These are phyloP conservation scores for Rhizophagus prolifer DNA, from an alignment of 192 early-diverging fungal species.

Conservation along the genomic window DNA sequence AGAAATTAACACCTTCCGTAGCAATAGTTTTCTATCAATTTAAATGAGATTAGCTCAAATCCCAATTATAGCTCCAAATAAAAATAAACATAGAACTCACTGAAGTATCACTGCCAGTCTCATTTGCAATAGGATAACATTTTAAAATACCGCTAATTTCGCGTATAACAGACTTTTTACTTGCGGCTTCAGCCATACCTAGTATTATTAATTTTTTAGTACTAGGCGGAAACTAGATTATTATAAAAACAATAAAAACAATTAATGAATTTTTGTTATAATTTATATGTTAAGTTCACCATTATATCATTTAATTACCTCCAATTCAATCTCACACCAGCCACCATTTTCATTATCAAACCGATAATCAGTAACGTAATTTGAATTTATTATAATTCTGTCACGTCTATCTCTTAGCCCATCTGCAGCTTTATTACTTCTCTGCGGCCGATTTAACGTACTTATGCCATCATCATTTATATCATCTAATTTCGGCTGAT, in stretches of 20 bases:
- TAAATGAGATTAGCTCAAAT: constrained; percentile 28
- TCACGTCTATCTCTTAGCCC: constrained; percentile 26
- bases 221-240: constrained; percentile 71
- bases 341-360: constrained; percentile 67
- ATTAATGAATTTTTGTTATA: neutral
- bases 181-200: constrained; percentile 76
- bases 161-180: constrained; percentile 72
- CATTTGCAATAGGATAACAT: constrained; percentile 79
- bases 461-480: constrained; percentile 40
- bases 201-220: constrained; percentile 97
- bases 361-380: constrained; percentile 65
- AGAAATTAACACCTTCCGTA: constrained; percentile 90
- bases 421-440: constrained; percentile 31
- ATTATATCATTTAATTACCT: constrained; percentile 33
- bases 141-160: constrained; percentile 83
- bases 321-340: constrained; percentile 82
- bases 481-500: constrained; percentile 39
- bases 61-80: neutral
- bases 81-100: constrained; percentile 34
- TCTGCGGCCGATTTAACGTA: constrained; percentile 35
- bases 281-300: too few relatives aligned
- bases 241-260: neutral
- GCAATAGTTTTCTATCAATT: constrained; percentile 56
- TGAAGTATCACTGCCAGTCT: constrained; percentile 74
- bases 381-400: constrained; percentile 24